Conservation (phyloP, 2,329 filamentous ascomycete species). For the Boeremia lycopersici region DNA sequence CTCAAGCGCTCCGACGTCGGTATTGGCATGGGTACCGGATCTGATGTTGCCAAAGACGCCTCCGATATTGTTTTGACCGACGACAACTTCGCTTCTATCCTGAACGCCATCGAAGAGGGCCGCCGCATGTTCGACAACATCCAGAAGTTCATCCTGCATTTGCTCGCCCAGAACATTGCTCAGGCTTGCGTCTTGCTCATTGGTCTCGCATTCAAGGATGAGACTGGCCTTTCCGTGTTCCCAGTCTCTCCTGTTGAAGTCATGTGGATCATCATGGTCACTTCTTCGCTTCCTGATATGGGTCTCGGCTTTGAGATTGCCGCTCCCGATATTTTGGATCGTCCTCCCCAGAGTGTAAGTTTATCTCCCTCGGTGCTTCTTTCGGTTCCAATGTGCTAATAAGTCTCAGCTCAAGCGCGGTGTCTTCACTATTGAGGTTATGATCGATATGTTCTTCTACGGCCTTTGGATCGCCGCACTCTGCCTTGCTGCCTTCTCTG, state of each 20-base stretch:
- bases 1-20: conserved; percentile 54
- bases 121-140: conserved; percentile 56
- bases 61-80: conserved; percentile 54
- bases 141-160: conserved; percentile 48
- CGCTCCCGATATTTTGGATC: conserved; percentile 41
- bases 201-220: conserved; percentile 44
- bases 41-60: conserved; percentile 53
- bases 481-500: conserved; percentile 40
- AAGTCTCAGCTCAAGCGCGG: conserved; percentile 38
- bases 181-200: conserved; percentile 44
- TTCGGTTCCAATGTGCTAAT: conserved; percentile 14
- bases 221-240: conserved; percentile 42
- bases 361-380: not conserved
- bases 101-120: conserved; percentile 54
- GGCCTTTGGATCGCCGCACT: conserved; percentile 43
- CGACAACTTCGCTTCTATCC: conserved; percentile 54
- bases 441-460: conserved; percentile 46
- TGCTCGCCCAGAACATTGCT: conserved; percentile 42
- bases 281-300: conserved; percentile 44
- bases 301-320: conserved; percentile 45
- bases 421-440: conserved; percentile 45
- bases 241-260: conserved; percentile 47
- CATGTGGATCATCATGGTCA: conserved; percentile 50
- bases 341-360: conserved; percentile 39
- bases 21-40: conserved; percentile 54